Base-by-base conservation (phyloP, 495 filamentous ascomycete species). In the Lasiosphaeria hispida region DNA sequence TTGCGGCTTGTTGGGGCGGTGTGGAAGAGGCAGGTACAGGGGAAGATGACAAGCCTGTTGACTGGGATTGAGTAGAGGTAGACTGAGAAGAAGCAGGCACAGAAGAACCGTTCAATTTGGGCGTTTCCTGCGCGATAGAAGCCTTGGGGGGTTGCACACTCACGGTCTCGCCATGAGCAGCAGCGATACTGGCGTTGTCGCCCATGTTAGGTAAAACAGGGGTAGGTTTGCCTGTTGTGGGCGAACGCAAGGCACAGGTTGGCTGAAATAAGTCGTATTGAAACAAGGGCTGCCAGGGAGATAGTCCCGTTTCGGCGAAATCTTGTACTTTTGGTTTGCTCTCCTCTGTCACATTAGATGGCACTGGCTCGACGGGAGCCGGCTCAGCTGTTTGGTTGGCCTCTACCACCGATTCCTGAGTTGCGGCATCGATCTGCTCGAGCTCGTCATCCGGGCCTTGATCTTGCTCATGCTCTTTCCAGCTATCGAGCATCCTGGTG, bases 401-500 rank as follows among this genome's bases (percentile, higher is more conserved):
- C 50, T 81, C 67, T 7, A 50, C 47, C 3, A 48, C 57, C 19
- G 54, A 56, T 44, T 69, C 69, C 18, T 72, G 57, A 6, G 59
- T 41, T 0, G 58, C 45, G 6, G 57, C 64, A 13, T 74, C 67
- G 15, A 72, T 67, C 17, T 73, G 74, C 51, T 76, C 78, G 48
- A 73, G 63, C 18, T 77, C 72, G 54, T 70, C 69, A 44, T 83
- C 75, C 42, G 63, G 59, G 47, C 53, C 56, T 6, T 66, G 67
- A 55, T 91, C 90, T 60, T 93, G 59, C 44, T 52, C 56, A 7
- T 66, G 67, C 56, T 91, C 90, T 60, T 93, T 87, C 75, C 87
- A 89, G 48, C 89, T 92, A 60, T 98, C 92, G 73, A 98, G 83
- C 94, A 97, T 97, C 8, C 93, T 91, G 30, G 90, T 96, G 11